Evolutionary conservation across 352 stramenopile genomes (phyloP).

Genomic region (Nannochloropsis limnetica): DNA sequence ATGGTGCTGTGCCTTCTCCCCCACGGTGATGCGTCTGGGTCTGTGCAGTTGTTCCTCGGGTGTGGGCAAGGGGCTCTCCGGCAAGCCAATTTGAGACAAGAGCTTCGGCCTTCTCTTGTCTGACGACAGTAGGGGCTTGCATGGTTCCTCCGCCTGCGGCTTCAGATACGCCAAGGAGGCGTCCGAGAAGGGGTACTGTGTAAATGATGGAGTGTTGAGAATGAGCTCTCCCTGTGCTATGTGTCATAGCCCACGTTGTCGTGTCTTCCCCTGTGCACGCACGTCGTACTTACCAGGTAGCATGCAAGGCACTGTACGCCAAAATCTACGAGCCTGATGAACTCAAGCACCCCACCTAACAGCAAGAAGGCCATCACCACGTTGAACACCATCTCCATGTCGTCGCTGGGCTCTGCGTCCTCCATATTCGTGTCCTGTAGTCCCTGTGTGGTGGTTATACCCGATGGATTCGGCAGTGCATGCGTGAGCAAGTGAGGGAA

Average conservation of each 20-base stretch:
- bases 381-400: not conserved
- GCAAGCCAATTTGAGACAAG: too few species aligned
- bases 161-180: not conserved
- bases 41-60: too few species aligned
- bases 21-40: too few species aligned
- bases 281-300: not conserved
- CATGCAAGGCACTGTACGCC: not conserved
- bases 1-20: too few species aligned
- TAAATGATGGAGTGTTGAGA: not conserved
- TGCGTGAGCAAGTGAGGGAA: too few species aligned
- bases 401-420: not conserved
- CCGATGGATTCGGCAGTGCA: not conserved
- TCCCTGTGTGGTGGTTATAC: not conserved
- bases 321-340: not conserved
- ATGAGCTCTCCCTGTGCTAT: not conserved
- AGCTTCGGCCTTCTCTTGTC: too few species aligned
- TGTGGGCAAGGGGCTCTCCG: too few species aligned
- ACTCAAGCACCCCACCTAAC: too few species aligned
- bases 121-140: too few species aligned
- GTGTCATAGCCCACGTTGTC: not conserved
- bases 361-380: not conserved
- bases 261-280: too few species aligned
- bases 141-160: too few species aligned
- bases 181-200: not conserved
- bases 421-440: not conserved